Base-by-base conservation (phyloP, 2,329 filamentous ascomycete genomes). In the Alternaria sp. region DNA sequence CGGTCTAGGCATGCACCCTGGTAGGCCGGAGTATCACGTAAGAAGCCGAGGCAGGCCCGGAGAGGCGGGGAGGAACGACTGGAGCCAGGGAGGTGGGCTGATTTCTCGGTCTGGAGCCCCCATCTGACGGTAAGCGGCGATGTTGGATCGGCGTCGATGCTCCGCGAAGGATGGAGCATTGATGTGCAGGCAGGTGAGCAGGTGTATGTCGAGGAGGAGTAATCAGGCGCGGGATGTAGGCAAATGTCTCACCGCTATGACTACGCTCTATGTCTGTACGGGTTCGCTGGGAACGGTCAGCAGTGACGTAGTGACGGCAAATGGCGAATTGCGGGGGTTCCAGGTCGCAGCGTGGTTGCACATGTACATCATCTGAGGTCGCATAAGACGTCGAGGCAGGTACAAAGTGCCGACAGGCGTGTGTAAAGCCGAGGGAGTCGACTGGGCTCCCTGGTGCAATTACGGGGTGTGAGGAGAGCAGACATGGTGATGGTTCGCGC, bases 401-500 rank as follows among this genome's bases (percentile, higher is more conserved):
- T 59, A 47, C 52, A 25, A 57, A 57, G 6, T 55, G 40, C 59
- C 59, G 59, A 51, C 54, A 55, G 56, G 30, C 30, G 47, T 25
- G 58, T 36, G 43, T 44, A 26, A 52, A 43, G 50, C 51, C 57
- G 51, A 49, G 44, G 19, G 21, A 25, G 26, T 47, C 45, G 58
- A 19, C 45, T 49, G 45, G 58, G 44, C 45, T 43, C 21, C 49
- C 52, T 32, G 56, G 23, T 59, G 50, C 26, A 12, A 45, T 49
- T 28, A 45, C 43, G 19, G 36, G 26, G 17, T 49, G 25, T 50
- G 51, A 32, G 26, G 15, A 46, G 30, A n/a, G 6, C 26, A 10
- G 19, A 26, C 55, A 49, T 19, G 55, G 19, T 21, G 15, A 25
- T 28, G 36, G 36, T 32, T 28, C 25, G 43, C 43, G 26, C 15